These are phyloP conservation scores for Thielaviopsis euricoi DNA, from an alignment of 2,329 filamentous ascomycete genomes.

Conservation along the genomic window DNA sequence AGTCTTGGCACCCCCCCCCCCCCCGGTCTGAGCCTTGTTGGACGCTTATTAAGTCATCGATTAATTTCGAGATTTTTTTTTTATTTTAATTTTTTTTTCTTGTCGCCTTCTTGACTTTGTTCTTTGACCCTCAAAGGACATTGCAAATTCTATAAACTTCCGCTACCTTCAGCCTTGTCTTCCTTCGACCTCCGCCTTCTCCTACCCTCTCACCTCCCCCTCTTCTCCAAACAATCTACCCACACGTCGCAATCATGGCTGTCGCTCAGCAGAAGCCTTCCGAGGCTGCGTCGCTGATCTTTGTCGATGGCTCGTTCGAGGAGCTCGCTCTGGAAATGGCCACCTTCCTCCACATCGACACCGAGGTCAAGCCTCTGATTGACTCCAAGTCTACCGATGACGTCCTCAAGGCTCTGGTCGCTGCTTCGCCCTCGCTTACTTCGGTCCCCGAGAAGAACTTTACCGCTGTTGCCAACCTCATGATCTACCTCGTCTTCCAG, in stretches of 20 bases:
- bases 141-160: neutral
- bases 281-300: constrained; percentile 35
- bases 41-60: neutral
- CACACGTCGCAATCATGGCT: constrained; percentile 17
- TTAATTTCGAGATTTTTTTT: neutral
- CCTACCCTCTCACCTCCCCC: constrained; percentile 3
- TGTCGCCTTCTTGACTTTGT: neutral
- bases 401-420: constrained; percentile 75
- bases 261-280: constrained; percentile 21
- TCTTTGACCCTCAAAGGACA: neutral
- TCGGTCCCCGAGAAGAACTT: constrained; percentile 90
- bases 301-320: constrained; percentile 83
- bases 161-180: neutral
- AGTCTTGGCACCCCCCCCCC: neutral
- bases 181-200: constrained; percentile 8
- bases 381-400: constrained; percentile 67
- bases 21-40: constrained; percentile 1
- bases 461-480: constrained; percentile 87
- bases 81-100: neutral
- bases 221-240: constrained; percentile 6
- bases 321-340: constrained; percentile 91
- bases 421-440: constrained; percentile 61
- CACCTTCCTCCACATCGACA: constrained; percentile 75
- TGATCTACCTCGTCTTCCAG: constrained; percentile 83
- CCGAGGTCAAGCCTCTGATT: constrained; percentile 59